Conservation (phyloP, 305 asterid species). For the Fraxinus sp. region DNA sequence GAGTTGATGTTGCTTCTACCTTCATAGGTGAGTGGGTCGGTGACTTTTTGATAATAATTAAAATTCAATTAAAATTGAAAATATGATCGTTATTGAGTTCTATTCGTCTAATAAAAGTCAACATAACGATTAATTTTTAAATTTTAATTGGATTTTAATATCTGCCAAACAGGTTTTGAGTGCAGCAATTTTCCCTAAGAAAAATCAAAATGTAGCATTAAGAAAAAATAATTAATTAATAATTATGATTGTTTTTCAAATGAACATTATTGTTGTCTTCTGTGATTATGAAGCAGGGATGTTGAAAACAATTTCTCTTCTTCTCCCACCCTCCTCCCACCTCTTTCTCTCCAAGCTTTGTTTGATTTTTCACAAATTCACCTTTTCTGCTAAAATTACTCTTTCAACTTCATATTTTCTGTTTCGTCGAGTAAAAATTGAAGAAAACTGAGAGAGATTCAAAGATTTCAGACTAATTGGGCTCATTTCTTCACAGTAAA, state of each 20-base stretch:
- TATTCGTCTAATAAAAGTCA: too few relatives aligned
- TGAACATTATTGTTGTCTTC: constrained; percentile 5
- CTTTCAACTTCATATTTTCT: constrained; percentile 11
- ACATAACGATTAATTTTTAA: too few relatives aligned
- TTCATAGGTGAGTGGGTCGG: too few relatives aligned
- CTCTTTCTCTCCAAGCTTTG: constrained; percentile 13
- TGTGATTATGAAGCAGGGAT: constrained; percentile 45
- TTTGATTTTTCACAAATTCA: not conserved
- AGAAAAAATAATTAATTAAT: too few relatives aligned
- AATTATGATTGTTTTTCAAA: not conserved
- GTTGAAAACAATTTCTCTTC: constrained; percentile 47
- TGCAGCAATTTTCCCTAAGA: not conserved
- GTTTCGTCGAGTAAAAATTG: constrained; percentile 3
- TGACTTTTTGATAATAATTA: too few relatives aligned
- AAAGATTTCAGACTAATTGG: constrained; percentile 19
- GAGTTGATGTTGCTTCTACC: too few relatives aligned
- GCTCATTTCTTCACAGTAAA: constrained; percentile 23
- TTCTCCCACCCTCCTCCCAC: constrained; percentile 16
- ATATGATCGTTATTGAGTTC: too few relatives aligned
- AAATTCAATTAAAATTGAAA: too few relatives aligned
- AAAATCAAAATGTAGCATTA: not conserved
- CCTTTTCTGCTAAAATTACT: constrained; percentile 1
- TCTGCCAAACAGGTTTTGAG: too few relatives aligned
- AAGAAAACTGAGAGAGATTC: not conserved
- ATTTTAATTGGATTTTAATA: too few relatives aligned